Percentiles rank a stretch among this genome's conserved stretches.
These are phyloP conservation scores for Fraxinus dipetala DNA, from an alignment of 305 asterid genomes.

Conservation along the genomic window DNA sequence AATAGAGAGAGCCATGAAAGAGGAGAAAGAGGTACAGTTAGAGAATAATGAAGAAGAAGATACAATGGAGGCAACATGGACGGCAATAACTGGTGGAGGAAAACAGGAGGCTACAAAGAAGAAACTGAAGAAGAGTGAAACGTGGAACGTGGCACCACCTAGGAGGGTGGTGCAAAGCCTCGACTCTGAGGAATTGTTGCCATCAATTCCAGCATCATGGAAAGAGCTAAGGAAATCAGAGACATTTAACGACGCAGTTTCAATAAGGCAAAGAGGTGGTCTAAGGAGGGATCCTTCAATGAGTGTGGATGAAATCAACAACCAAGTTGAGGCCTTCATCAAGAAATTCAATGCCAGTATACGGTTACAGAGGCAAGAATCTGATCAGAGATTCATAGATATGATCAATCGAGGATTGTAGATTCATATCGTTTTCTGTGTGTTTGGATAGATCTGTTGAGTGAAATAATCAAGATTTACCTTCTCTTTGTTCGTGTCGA, in stretches of 20 bases:
- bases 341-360: constrained; percentile 33
- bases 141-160: constrained; percentile 30
- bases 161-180: constrained; percentile 10
- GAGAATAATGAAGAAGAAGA: constrained; percentile 13
- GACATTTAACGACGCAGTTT: constrained; percentile 48
- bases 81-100: constrained; percentile 36
- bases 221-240: constrained; percentile 47
- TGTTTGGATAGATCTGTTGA: background rate
- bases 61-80: constrained; percentile 57
- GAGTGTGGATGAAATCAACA: constrained; percentile 38
- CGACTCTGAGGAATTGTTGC: constrained; percentile 30
- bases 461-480: background rate
- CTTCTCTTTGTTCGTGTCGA: background rate
- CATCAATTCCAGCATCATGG: constrained; percentile 35
- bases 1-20: background rate
- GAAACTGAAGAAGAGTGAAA: constrained; percentile 30
- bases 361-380: constrained; percentile 44
- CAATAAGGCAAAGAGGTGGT: constrained; percentile 37
- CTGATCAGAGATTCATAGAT: constrained; percentile 37
- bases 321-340: constrained; percentile 42
- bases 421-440: background rate
- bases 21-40: background rate
- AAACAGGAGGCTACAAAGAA: constrained; percentile 17
- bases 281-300: constrained; percentile 41
- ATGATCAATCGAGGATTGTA: constrained; percentile 29